Conservation (phyloP, 345 rosid species). For the Populus tremula region DNA sequence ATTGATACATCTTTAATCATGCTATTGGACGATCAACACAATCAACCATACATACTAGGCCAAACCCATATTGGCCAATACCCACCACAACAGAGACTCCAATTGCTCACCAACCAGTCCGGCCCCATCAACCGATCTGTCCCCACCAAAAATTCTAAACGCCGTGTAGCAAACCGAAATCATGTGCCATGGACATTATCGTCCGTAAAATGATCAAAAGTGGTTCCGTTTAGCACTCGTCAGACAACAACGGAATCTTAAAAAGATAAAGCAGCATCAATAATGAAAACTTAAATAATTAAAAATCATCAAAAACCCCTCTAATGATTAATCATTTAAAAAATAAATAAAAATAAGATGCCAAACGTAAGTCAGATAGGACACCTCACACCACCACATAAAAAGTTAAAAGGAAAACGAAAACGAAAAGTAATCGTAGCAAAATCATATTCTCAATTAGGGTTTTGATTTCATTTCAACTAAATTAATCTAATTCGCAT, state of each 20-base stretch:
- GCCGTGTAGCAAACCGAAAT: not conserved
- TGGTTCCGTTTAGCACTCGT: not conserved
- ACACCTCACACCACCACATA: not conserved
- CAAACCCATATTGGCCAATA: not conserved
- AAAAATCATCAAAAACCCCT: not conserved
- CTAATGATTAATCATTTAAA: not conserved
- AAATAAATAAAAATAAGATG: not conserved
- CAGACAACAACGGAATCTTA: not conserved
- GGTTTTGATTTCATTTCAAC: not conserved
- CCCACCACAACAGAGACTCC: not conserved
- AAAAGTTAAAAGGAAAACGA: not conserved
- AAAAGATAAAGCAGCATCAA: conserved; percentile 10
- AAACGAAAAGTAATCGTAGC: not conserved
- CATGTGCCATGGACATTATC: not conserved
- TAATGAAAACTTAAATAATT: not conserved
- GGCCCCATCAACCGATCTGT: conserved; percentile 7
- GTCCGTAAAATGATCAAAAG: not conserved
- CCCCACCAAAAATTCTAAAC: conserved; percentile 8
- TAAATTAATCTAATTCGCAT: not conserved
- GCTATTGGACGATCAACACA: not conserved
- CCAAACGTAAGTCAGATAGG: not conserved
- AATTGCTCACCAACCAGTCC: conserved; percentile 4
- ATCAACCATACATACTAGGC: not conserved
- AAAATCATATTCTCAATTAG: not conserved
- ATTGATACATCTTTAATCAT: not conserved